Base-by-base conservation (phyloP, 495 filamentous ascomycete species). In the Hyphodiscus hymeniophilus region DNA sequence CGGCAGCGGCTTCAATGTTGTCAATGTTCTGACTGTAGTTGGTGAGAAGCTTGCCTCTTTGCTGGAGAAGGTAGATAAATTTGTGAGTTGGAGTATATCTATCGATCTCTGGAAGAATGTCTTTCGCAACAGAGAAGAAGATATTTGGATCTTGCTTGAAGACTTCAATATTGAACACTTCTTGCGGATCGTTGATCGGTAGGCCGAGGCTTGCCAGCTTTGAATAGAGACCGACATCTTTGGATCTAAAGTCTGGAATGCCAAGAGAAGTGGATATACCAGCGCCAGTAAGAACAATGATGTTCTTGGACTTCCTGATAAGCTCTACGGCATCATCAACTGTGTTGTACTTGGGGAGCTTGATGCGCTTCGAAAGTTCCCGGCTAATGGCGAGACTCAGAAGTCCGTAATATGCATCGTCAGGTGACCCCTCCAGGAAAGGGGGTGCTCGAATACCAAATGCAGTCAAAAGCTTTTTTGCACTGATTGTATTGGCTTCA, bases 11-110 rank as follows among this genome's bases (percentile, higher is more conserved):
- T 61, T 98, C 92, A 39, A 98, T 83, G 57, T 97, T 96, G 69
- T 98, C 92, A 56, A 98, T 98, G 62, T 98, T 98, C 63, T 98
- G 92, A 2, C 91, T 94, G 67, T 95, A 98, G 65, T 96, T 95
- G 21, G 90, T 97, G 41, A 96, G 73, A 16, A 98, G 78, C 59
- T 94, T 95, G 17, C 79, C 81, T 62, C 90, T 87, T 50, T 89
- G 74, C 61, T 97, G 89, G 2, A 98, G 76, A n/a, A 96, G 73
- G n/a, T 80, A 80, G 54, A 98, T 94, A 68, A 98, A 98, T 33
- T 81, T 84, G 65, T 98, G 92, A 0, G 92, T 96, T 0, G 92
- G 92, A 0, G 92, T 89, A 65, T 77, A 84, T 52, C 81, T 83
- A 12, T 77, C 69, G 1, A 73, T 74, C 6, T 79, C 79, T 2